Evolutionary conservation across 140 eudicot genomes (phyloP), one percentile per base, ranked within the genome.

Genomic region (Senecio squalidus): DNA sequence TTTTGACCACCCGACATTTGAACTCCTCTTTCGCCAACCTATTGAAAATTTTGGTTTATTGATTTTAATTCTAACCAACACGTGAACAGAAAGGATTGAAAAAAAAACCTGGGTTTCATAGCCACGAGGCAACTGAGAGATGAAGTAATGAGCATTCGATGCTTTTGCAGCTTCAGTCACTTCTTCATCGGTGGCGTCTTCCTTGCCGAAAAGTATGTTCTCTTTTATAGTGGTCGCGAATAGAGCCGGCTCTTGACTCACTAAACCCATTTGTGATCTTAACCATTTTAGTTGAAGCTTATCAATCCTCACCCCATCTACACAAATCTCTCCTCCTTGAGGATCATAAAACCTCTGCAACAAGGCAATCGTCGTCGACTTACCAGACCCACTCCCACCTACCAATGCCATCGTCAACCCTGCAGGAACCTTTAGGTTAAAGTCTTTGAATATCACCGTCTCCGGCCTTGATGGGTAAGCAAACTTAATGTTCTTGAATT

Each of bases 181-280:
- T 43, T 89, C 84, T 11, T 85, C 86, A 74, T 77, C 72, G 6
- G 80, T 59, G 5, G 95, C 97, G 49, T 85, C 89, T 34, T 89
- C 97, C 40, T 89, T 89, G 1, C 95, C 95, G 24, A 89, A 89
- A 50, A 85, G 75, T 66, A 89, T 89, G 51, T 89, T 89, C 67
- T 89, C 97, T 71, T 82, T 89, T 3, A 89, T 85, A 3, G 86
- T 60, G 4, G 97, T 89, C 0, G 86, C 89, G 47, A 89, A 89
- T 2, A 89, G 74, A 9, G 93, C 88, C 8, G 97, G 97, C 67
- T 89, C 97, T 55, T 85, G 97, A 58, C 97, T 89, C 68, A 89
- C 95, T 54, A 89, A 58, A 5, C 97, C 97, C 89, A 89, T 89
- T 66, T 89, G 89, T 0, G 93, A 89, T 71, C 97, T 85, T n/a